Conservation (phyloP, 2,329 filamentous ascomycete species). For the Coniochaeta sp. region DNA sequence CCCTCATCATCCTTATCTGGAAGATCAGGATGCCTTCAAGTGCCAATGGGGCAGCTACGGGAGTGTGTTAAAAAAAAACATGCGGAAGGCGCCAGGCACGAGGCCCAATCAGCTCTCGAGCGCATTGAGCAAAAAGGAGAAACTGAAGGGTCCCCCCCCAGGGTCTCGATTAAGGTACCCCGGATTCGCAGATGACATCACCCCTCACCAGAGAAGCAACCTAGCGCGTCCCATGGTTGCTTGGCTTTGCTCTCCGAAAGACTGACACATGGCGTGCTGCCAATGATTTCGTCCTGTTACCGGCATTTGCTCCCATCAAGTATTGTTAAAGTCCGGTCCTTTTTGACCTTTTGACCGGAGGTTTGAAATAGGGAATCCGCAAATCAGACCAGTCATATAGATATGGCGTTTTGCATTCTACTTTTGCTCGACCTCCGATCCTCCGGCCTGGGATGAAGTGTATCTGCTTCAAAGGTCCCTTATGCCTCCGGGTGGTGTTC, state of each 20-base stretch:
- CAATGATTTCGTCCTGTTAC: neutral
- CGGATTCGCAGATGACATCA: slow-evolving; percentile 2
- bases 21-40: too few relatives aligned
- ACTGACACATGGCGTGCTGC: neutral
- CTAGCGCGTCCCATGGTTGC: neutral
- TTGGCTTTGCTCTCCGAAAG: neutral
- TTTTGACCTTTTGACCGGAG: too few relatives aligned
- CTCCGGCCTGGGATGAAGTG: too few relatives aligned
- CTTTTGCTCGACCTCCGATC: too few relatives aligned
- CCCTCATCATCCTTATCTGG: too few relatives aligned
- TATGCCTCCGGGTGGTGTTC: too few relatives aligned
- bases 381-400: too few relatives aligned
- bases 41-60: too few relatives aligned
- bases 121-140: slow-evolving; percentile 7
- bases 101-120: slow-evolving; percentile 10
- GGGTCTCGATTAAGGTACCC: neutral
- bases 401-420: too few relatives aligned
- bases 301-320: neutral
- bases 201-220: neutral
- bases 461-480: too few relatives aligned
- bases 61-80: neutral
- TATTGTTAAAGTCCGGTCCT: too few relatives aligned
- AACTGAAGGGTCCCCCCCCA: neutral
- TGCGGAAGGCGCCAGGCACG: slow-evolving; percentile 4
- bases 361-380: too few relatives aligned